These are phyloP conservation scores for Candida qinlingensis DNA, from an alignment of 805 yeast species.

Conservation along the genomic window DNA sequence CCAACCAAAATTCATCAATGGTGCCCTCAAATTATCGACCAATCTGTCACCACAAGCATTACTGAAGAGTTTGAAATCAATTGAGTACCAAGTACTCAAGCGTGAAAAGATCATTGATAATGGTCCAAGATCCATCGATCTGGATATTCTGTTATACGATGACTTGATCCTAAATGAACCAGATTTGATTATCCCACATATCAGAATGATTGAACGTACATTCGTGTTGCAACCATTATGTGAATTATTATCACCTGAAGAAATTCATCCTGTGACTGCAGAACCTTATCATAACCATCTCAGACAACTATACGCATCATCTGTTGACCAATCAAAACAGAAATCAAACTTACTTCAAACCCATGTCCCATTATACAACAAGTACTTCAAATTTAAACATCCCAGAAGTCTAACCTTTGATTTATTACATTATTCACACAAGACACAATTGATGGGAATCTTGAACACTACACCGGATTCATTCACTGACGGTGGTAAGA, in stretches of 20 bases:
- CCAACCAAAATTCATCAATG: slow-evolving; percentile 81
- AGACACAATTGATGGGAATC: slow-evolving; percentile 81
- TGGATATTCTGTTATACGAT: slow-evolving; percentile 72
- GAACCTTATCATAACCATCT: slow-evolving; percentile 72
- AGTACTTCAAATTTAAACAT: slow-evolving; percentile 13
- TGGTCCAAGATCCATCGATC: slow-evolving; percentile 89
- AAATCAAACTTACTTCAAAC: slow-evolving; percentile 46
- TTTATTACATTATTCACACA: slow-evolving; percentile 34
- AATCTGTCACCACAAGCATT: slow-evolving; percentile 57
- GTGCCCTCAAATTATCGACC: slow-evolving; percentile 68
- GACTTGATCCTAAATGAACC: slow-evolving; percentile 47
- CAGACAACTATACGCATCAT: slow-evolving; percentile 41
- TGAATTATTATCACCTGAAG: slow-evolving; percentile 66
- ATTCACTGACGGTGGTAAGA: slow-evolving; percentile 81
- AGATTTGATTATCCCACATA: slow-evolving; percentile 76
- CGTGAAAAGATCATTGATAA: slow-evolving; percentile 78
- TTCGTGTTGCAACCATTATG: slow-evolving; percentile 88
- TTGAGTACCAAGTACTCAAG: slow-evolving; percentile 67
- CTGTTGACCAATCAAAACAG: slow-evolving; percentile 33
- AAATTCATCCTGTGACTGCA: slow-evolving; percentile 78
- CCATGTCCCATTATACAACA: slow-evolving; percentile 40
- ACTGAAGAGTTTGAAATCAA: slow-evolving; percentile 55
- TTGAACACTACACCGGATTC: slow-evolving; percentile 92
- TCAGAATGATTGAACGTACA: slow-evolving; percentile 79
- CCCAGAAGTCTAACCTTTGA: slow-evolving; percentile 38